phyloP scores from a whole-genome alignment of 2,329 filamentous ascomycete genomes.

The Mollisia scopiformis region DNA sequence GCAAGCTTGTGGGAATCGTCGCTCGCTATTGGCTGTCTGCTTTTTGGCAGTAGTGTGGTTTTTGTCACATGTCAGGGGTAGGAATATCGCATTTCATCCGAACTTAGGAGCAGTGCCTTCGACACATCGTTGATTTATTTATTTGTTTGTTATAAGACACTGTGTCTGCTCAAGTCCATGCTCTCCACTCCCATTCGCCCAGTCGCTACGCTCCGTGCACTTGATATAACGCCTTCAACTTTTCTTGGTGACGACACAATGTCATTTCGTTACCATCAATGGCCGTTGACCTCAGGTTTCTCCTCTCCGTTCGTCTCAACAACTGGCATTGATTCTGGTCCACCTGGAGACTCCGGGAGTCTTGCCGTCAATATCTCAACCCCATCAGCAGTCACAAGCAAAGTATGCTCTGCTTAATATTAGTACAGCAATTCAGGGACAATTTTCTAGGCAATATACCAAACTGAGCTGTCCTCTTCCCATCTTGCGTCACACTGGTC shows the following conservation, averaged over 20 bases:
- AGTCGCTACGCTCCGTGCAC: too few species aligned
- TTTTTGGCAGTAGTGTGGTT: neutral
- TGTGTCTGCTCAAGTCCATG: conserved; percentile 6
- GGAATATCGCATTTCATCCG: neutral
- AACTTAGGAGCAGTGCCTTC: neutral
- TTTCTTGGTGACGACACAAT: neutral
- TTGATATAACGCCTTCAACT: too few species aligned
- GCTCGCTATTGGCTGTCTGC: neutral
- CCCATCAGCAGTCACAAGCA: conserved; percentile 81
- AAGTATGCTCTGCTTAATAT: conserved; percentile 68
- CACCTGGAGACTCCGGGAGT: conserved; percentile 68
- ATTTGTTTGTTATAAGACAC: neutral
- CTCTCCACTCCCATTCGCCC: neutral
- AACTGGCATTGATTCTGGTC: conserved; percentile 63
- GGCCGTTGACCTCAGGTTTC: conserved; percentile 14
- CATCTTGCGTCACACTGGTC: conserved; percentile 93
- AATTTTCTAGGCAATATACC: conserved; percentile 53
- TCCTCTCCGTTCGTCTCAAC: conserved; percentile 25
- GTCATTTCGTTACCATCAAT: conserved; percentile 19
- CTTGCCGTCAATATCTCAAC: conserved; percentile 79
- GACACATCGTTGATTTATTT: neutral
- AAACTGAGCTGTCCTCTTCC: conserved; percentile 89
- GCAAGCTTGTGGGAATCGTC: conserved; percentile 7
- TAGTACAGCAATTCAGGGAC: conserved; percentile 11
- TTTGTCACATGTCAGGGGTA: conserved; percentile 3